phyloP scores from a whole-genome alignment of 306 rosid genomes.

The Luffa aegyptiaca region DNA sequence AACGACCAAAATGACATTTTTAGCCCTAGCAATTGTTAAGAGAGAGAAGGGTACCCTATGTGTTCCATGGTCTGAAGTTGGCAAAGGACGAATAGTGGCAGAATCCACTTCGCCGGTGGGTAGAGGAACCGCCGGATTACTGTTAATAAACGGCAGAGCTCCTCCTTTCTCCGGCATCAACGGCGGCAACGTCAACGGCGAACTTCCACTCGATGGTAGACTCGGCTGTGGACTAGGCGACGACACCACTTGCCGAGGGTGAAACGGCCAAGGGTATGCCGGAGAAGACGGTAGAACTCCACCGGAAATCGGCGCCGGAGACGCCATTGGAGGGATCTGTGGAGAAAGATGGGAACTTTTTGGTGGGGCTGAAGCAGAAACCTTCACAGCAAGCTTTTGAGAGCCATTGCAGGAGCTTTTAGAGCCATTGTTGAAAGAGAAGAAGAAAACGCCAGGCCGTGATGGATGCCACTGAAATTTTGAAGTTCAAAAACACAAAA shows the following conservation, averaged over 20 bases:
- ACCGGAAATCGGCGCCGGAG: slow-evolving; percentile 56
- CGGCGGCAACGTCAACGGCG: slow-evolving; percentile 41
- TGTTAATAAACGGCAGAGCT: slow-evolving; percentile 73
- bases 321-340: slow-evolving; percentile 29
- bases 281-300: slow-evolving; percentile 51
- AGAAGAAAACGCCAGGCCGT: slow-evolving; percentile 74
- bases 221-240: slow-evolving; percentile 22
- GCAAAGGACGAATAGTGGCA: slow-evolving; percentile 71
- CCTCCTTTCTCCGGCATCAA: slow-evolving; percentile 45
- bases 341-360: slow-evolving; percentile 26
- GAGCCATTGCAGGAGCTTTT: slow-evolving; percentile 45
- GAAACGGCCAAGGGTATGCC: slow-evolving; percentile 73
- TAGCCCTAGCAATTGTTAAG: background rate
- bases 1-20: background rate
- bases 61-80: slow-evolving; percentile 44
- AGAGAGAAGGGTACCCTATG: background rate
- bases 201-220: slow-evolving; percentile 32
- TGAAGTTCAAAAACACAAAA: background rate
- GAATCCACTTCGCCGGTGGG: slow-evolving; percentile 97
- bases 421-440: slow-evolving; percentile 63
- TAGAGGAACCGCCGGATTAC: slow-evolving; percentile 95
- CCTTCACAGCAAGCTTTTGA: slow-evolving; percentile 65
- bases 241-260: slow-evolving; percentile 37
- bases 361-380: slow-evolving; percentile 19
- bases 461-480: slow-evolving; percentile 84